Evolutionary conservation across 2,329 filamentous ascomycete genomes (phyloP).

Genomic region (Tricladium varicosporioides): DNA sequence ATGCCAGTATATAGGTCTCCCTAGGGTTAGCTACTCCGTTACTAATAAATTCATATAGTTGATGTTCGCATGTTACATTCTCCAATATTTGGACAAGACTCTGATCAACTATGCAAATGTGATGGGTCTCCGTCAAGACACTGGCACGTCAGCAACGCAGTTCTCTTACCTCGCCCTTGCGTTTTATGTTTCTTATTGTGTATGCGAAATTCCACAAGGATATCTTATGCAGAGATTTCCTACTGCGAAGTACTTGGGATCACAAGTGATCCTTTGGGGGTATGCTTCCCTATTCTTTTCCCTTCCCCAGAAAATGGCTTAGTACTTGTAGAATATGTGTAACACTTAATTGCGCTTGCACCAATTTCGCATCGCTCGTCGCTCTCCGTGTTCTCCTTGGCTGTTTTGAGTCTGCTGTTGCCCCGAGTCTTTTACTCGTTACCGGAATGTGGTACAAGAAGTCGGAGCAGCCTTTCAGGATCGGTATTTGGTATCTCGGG

Average conservation of each 20-base stretch:
- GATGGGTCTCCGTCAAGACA: constrained; percentile 43
- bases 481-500: constrained; percentile 57
- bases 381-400: constrained; percentile 48
- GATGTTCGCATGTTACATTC: constrained; percentile 30
- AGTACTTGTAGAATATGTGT: constrained; percentile 36
- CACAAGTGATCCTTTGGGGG: constrained; percentile 28
- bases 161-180: constrained; percentile 46
- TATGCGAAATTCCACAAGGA: constrained; percentile 34
- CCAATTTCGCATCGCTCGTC: constrained; percentile 48
- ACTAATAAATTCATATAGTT: constrained; percentile 17
- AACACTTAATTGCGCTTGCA: constrained; percentile 44
- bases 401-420: constrained; percentile 50
- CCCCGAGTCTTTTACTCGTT: constrained; percentile 51
- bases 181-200: constrained; percentile 47
- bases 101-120: constrained; percentile 1
- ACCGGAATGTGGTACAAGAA: constrained; percentile 52
- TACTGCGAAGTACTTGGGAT: constrained; percentile 50
- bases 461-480: constrained; percentile 54
- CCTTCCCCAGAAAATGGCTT: background rate
- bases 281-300: background rate
- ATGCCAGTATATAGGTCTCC: background rate
- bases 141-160: constrained; percentile 43
- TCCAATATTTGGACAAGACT: constrained; percentile 9
- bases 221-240: constrained; percentile 52
- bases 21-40: background rate